These are phyloP conservation scores for Boechera stricta DNA, from an alignment of 345 rosid species.

Conservation along the genomic window DNA sequence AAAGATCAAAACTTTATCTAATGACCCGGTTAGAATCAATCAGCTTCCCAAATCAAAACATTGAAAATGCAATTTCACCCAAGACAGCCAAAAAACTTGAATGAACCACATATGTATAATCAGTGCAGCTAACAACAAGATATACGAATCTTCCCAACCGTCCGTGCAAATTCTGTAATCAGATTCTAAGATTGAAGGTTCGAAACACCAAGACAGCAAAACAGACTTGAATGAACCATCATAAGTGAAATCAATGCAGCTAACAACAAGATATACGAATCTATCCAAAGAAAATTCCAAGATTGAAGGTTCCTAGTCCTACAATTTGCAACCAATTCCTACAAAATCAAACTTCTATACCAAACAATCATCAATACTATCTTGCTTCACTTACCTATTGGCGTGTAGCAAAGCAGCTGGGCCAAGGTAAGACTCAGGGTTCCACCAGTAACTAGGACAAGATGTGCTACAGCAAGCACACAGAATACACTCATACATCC, in stretches of 20 bases:
- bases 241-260: constrained; percentile 5
- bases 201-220: neutral
- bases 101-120: neutral
- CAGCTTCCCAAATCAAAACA: constrained; percentile 15
- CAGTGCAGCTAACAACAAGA: constrained; percentile 14
- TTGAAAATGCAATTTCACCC: neutral
- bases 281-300: neutral
- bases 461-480: constrained; percentile 98
- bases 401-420: constrained; percentile 98
- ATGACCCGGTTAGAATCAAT: neutral
- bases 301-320: neutral
- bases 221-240: neutral
- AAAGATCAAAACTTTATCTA: constrained; percentile 7
- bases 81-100: neutral
- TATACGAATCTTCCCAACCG: neutral
- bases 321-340: neutral
- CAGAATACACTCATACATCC: constrained; percentile 97
- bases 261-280: neutral
- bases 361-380: neutral
- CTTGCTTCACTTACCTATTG: constrained; percentile 58
- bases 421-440: constrained; percentile 91
- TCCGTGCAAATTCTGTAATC: neutral
- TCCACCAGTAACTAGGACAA: constrained; percentile 99
- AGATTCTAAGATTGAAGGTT: neutral
- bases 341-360: neutral